Base-by-base conservation (phyloP, 805 yeast species). In the Alloascoidea hylecoeti region DNA sequence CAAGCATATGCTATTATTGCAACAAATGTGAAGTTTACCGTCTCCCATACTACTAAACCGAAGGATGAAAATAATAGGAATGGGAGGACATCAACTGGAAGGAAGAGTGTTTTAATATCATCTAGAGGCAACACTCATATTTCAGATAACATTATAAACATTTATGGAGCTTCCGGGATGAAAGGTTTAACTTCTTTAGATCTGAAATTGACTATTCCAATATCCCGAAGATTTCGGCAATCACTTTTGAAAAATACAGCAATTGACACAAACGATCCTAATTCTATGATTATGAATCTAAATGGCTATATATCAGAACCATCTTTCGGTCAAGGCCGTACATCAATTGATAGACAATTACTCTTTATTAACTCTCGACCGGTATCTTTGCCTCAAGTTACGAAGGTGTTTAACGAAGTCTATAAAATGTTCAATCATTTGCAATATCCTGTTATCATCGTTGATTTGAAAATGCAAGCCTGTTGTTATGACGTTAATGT, bases 361-460 rank as follows among this genome's bases (percentile, higher is more conserved):
- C 46, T 82, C 33, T 88, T 60, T 48, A 65, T 92, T 18, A 92
- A 92, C 51, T 63, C 64, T 16, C 59, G 98, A 41, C 98, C 97
- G 0, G 73, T 84, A 3, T 49, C 55, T 2, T 61, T 78, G 44
- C 72, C 75, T 14, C 60, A 63, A 19, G 50, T 88, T 14, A 44
- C 63, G 2, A 78, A 73, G 50, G 58, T 75, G 15, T 55, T 85
- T 14, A 84, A 78, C 44, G 96, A 86, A 41, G 68, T 72, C 1
- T 92, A 83, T 58, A 75, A 72, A 44, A 63, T 65, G 28, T 84
- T 69, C 54, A 88, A 86, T 46, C 68, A 72, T 47, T 61, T 75
- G 3, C 96, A 86, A 49, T 67, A 52, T 38, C 97, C 97, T 0
- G 70, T 74, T 6, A 63, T 81, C 36, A 63, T 85, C 2, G 47